Percentiles rank a stretch among this genome's conserved stretches.
These are phyloP conservation scores for Phaeosphaeria sp. DNA, from an alignment of 2,329 filamentous ascomycete species.

Conservation along the genomic window DNA sequence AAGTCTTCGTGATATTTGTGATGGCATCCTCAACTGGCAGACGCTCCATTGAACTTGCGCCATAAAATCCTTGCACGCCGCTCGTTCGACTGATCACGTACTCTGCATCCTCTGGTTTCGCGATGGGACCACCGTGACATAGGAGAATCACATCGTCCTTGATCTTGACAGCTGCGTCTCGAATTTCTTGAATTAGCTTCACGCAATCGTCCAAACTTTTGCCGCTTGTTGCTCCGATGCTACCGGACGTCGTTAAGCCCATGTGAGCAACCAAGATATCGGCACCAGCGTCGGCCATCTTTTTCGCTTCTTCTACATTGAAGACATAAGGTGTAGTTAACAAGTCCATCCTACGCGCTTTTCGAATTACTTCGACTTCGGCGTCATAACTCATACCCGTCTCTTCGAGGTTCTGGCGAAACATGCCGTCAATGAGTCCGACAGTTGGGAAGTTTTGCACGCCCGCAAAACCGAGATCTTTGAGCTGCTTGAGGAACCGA, in stretches of 20 bases:
- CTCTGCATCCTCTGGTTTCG: constrained; percentile 66
- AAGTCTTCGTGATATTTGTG: constrained; percentile 61
- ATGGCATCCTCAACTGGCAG: constrained; percentile 73
- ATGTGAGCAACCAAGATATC: constrained; percentile 74
- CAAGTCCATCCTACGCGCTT: constrained; percentile 65
- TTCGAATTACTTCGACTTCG: constrained; percentile 70
- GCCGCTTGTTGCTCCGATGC: constrained; percentile 68
- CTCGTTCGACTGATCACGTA: constrained; percentile 66
- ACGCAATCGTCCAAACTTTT: constrained; percentile 71
- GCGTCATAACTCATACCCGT: constrained; percentile 72
- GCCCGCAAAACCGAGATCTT: constrained; percentile 69
- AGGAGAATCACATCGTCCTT: constrained; percentile 68
- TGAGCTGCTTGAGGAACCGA: constrained; percentile 65
- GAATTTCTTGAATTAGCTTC: constrained; percentile 66
- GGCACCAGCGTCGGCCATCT: constrained; percentile 69
- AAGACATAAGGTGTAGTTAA: constrained; percentile 76
- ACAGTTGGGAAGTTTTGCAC: constrained; percentile 79
- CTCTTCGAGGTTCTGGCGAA: constrained; percentile 72
- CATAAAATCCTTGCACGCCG: constrained; percentile 75
- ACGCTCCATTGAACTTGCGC: constrained; percentile 73
- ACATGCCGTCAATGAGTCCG: constrained; percentile 71
- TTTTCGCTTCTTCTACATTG: constrained; percentile 64
- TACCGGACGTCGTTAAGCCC: constrained; percentile 69
- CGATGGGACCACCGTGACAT: constrained; percentile 75
- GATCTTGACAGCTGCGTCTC: constrained; percentile 64